phyloP scores from a whole-genome alignment of 805 yeast species.

The Pichia insulana region DNA sequence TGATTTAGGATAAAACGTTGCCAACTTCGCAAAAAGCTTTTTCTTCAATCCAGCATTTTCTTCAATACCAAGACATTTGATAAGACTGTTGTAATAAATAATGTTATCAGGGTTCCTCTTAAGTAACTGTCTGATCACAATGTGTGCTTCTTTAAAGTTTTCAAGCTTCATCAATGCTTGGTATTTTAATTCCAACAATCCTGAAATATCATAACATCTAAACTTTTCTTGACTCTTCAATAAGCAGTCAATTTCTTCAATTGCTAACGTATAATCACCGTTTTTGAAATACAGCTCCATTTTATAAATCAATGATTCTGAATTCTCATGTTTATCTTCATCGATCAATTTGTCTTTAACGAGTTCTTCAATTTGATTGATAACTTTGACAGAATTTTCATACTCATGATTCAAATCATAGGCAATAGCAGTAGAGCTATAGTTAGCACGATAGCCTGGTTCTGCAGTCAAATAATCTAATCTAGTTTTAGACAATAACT shows the following conservation, averaged over 20 bases:
- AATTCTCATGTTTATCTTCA: constrained; percentile 64
- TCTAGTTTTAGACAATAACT: constrained; percentile 53
- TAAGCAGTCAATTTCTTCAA: constrained; percentile 43
- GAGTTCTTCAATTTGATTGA: constrained; percentile 66
- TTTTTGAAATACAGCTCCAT: constrained; percentile 53
- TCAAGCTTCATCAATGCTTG: constrained; percentile 45
- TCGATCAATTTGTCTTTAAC: constrained; percentile 61
- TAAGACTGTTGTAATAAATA: constrained; percentile 57
- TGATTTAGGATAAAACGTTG: constrained; percentile 67
- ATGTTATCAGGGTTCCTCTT: constrained; percentile 80
- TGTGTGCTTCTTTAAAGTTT: constrained; percentile 52
- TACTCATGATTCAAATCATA: constrained; percentile 66
- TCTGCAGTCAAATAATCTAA: constrained; percentile 58
- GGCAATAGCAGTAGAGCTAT: constrained; percentile 85
- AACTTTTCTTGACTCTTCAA: constrained; percentile 7
- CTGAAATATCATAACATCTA: constrained; percentile 23
- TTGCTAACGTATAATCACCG: constrained; percentile 58
- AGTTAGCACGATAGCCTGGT: constrained; percentile 80
- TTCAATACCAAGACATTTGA: constrained; percentile 49
- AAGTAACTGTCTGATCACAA: constrained; percentile 57
- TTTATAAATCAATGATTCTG: constrained; percentile 72
- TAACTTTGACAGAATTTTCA: constrained; percentile 59
- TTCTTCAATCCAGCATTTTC: constrained; percentile 42
- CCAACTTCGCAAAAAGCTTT: constrained; percentile 56
- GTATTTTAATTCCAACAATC: constrained; percentile 61